Conservation (phyloP, 257 asterid species). For the Lycium barbarum region DNA sequence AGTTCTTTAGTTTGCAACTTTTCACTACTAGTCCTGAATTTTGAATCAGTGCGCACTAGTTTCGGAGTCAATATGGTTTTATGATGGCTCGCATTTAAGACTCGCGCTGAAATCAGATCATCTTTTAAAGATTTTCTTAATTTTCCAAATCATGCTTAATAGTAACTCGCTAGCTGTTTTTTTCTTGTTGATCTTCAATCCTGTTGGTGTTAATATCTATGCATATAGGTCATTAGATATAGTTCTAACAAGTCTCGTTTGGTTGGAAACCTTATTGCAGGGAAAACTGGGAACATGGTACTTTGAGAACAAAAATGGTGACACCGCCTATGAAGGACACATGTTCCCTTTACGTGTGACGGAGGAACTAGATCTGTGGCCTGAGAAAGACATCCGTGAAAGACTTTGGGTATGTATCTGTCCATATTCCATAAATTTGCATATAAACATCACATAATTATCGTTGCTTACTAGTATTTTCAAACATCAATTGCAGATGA, state of each 20-base stretch:
- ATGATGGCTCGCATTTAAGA: background rate
- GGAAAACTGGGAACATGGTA: constrained; percentile 68
- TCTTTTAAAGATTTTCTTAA: background rate
- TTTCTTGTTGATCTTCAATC: background rate
- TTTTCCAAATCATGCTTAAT: background rate
- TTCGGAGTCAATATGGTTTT: constrained; percentile 4
- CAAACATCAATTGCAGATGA: constrained; percentile 42
- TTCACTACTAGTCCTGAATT: background rate
- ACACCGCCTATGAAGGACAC: constrained; percentile 58
- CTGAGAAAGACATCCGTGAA: constrained; percentile 84
- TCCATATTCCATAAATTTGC: background rate
- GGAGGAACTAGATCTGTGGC: constrained; percentile 85
- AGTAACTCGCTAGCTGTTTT: background rate
- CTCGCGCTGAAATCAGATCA: background rate
- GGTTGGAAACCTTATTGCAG: constrained; percentile 44
- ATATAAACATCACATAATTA: background rate
- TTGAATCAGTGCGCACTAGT: background rate
- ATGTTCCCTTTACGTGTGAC: constrained; percentile 83
- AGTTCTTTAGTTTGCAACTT: background rate
- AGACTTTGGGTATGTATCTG: constrained; percentile 66
- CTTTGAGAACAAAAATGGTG: constrained; percentile 66
- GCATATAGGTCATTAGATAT: background rate
- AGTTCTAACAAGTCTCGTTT: constrained; percentile 9
- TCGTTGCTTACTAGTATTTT: constrained; percentile 13
- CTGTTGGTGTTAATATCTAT: background rate